Conservation (phyloP, 495 filamentous ascomycete genomes). For the Trypethelium eluteriae region DNA sequence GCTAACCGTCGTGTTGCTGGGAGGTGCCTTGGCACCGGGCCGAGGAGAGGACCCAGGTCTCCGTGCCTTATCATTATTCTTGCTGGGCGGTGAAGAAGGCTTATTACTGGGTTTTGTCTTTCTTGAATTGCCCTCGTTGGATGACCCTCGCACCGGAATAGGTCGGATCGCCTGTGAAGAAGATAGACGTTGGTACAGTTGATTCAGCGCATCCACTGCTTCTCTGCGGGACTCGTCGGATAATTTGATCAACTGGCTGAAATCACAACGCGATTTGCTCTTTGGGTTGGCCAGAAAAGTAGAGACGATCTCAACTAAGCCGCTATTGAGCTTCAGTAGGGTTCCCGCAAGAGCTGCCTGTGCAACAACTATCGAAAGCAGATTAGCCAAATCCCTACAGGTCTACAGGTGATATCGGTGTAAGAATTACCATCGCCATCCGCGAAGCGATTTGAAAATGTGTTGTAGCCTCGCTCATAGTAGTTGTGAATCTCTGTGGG, state of each 20-base stretch:
- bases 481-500: conserved; percentile 30
- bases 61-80: neutral
- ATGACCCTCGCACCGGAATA: neutral
- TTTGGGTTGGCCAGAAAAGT: conserved; percentile 32
- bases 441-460: conserved; percentile 28
- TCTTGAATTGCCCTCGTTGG: neutral
- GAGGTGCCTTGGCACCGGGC: neutral
- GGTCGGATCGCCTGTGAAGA: conserved; percentile 17
- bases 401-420: neutral
- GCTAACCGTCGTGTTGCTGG: neutral
- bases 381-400: neutral
- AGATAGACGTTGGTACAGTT: conserved; percentile 31
- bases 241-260: conserved; percentile 32
- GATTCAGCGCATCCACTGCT: conserved; percentile 30
- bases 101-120: neutral
- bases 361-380: conserved; percentile 24
- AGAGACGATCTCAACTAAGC: conserved; percentile 38
- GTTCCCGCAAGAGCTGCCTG: conserved; percentile 35
- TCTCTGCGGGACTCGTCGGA: conserved; percentile 34
- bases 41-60: neutral
- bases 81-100: neutral
- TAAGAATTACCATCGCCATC: conserved; percentile 32
- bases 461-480: conserved; percentile 28
- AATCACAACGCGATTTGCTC: conserved; percentile 31
- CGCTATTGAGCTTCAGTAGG: conserved; percentile 36